A percentile compares a stretch with the other conserved stretches of the same genome.
phyloP scores from a whole-genome alignment of 495 filamentous ascomycete species.

The Penicillium cinerascens region DNA sequence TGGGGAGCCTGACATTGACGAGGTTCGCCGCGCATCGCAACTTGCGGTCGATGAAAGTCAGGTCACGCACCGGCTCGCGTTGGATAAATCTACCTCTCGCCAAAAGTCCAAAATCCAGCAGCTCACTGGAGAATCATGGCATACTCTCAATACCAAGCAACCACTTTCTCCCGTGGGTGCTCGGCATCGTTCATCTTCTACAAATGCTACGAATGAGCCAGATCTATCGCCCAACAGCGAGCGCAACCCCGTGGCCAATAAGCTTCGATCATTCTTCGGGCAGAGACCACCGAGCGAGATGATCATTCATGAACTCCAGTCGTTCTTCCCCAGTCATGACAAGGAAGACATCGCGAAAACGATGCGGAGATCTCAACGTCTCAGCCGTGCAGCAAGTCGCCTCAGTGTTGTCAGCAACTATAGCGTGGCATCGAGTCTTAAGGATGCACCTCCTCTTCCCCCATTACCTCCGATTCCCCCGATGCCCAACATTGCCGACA shows the following conservation, averaged over 20 bases:
- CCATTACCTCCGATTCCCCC: slow-evolving; percentile 62
- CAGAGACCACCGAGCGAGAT: slow-evolving; percentile 91
- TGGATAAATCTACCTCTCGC: slow-evolving; percentile 61
- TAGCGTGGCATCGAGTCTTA: slow-evolving; percentile 86
- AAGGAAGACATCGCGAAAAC: slow-evolving; percentile 91
- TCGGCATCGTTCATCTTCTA: slow-evolving; percentile 55
- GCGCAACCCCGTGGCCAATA: slow-evolving; percentile 52
- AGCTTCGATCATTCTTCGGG: slow-evolving; percentile 78
- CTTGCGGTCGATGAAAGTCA: slow-evolving; percentile 83
- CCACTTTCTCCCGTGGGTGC: slow-evolving; percentile 72
- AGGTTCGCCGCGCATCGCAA: slow-evolving; percentile 75
- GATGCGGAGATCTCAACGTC: slow-evolving; percentile 80
- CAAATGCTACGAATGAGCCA: slow-evolving; percentile 44
- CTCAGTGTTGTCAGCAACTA: slow-evolving; percentile 91
- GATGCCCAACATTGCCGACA: slow-evolving; percentile 93
- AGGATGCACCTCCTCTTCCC: slow-evolving; percentile 50
- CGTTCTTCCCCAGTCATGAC: slow-evolving; percentile 95
- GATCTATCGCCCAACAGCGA: slow-evolving; percentile 37
- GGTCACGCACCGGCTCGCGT: slow-evolving; percentile 58
- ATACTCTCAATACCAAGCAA: slow-evolving; percentile 63
- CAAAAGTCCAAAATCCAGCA: slow-evolving; percentile 77
- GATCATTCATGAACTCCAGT: slow-evolving; percentile 91
- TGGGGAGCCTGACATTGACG: slow-evolving; percentile 76
- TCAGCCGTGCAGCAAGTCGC: slow-evolving; percentile 87
- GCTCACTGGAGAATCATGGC: slow-evolving; percentile 78